Evolutionary conservation across 148 eudicot genomes (phyloP).

Genomic region (Amaranthus palmeri): DNA sequence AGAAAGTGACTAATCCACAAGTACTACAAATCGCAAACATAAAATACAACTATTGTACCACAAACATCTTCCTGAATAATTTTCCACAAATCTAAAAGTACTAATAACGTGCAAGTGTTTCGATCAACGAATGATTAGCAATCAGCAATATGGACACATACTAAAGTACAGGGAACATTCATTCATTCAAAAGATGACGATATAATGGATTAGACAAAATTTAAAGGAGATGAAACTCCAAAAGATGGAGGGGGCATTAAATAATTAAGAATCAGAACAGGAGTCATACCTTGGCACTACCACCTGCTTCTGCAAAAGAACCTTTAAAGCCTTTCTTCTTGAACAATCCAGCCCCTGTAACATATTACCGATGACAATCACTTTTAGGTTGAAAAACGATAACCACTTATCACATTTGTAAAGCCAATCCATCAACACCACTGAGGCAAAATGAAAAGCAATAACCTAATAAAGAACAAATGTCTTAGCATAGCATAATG

Average conservation of each 20-base stretch:
- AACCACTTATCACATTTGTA: neutral
- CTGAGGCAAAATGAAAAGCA: neutral
- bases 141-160: neutral
- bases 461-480: neutral
- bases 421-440: neutral
- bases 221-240: neutral
- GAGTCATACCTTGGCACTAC: constrained; percentile 69
- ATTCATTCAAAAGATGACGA: neutral
- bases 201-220: neutral
- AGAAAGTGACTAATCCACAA: neutral
- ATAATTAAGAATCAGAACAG: neutral
- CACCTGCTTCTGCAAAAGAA: constrained; percentile 72
- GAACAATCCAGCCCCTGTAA: constrained; percentile 71
- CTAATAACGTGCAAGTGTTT: neutral
- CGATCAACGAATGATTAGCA: neutral
- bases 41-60: neutral
- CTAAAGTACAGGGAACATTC: neutral
- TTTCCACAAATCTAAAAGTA: neutral
- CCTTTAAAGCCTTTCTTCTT: constrained; percentile 83
- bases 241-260: constrained; percentile 5
- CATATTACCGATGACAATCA: constrained; percentile 3
- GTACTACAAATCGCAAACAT: neutral
- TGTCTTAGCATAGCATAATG: neutral
- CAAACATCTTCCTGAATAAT: neutral
- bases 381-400: neutral